Base-by-base conservation (phyloP, 257 asterid genomes). In the Thymus mandschuricus region DNA sequence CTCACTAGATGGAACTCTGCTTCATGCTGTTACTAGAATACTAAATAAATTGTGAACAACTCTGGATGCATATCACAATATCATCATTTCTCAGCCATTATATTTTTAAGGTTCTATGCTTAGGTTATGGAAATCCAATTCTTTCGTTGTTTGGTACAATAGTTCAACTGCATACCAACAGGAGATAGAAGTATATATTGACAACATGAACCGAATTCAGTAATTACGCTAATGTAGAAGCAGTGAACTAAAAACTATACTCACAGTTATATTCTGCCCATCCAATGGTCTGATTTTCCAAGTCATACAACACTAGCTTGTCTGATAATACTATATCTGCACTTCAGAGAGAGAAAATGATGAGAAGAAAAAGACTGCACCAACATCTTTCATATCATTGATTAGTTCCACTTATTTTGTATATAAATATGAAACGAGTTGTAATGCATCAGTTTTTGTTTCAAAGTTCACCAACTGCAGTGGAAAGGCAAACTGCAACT, bases 251-350 rank as follows among this genome's bases (percentile, higher is more conserved):
- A 55, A 27, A 71, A 59, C 31, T 15, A 21, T 38, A 84, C 95
- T 86, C 84, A 88, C 98, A 92, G 79, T 90, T 84, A 66, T 92
- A 81, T 8, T 74, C 73, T 10, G 95, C 75, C 96, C 97, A 90
- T 65, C 98, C 98, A 69, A 92, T 79, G 33, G 89, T 89, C 74
- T 81, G 85, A 52, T 90, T 87, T 69, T 88, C 97, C 41, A 92
- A 84, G 81, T 92, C 97, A 60, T 90, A 92, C 56, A 87, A 21
- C 8, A 92, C 80, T 59, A 92, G 91, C 82, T 92, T 90, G 80
- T 90, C 89, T 1, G 91, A 58, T 29, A 92, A 61, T 35, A 77
- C 82, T 29, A 87, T 74, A 76, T 90, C 95, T 88, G 88, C 81
- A 73, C 41, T 4, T 1, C 8, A 5, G 40, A 3, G 40, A 35